These are phyloP conservation scores for Trichoderma polysporum DNA, from an alignment of 2,329 filamentous ascomycete genomes.

Conservation along the genomic window DNA sequence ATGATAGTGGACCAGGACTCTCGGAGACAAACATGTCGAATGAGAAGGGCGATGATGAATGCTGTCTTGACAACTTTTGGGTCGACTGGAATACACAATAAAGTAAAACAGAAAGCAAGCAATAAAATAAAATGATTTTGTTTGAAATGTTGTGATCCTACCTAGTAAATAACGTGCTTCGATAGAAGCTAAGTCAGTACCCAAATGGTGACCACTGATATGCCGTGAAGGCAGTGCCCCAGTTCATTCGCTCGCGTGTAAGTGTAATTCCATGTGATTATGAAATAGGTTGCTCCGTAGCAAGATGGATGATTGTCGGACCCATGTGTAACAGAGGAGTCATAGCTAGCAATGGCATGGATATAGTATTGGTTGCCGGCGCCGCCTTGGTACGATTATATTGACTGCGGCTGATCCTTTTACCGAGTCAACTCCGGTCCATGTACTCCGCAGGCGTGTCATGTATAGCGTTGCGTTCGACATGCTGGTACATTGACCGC, in stretches of 20 bases:
- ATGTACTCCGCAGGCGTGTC: background rate
- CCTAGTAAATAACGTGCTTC: background rate
- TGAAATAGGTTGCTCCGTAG: background rate
- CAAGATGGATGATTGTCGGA: background rate
- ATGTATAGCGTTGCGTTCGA: background rate
- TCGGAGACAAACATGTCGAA: background rate
- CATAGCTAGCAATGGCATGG: background rate
- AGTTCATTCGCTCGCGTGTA: background rate
- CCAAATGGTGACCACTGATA: background rate
- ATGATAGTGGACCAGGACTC: background rate
- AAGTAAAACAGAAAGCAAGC: constrained; percentile 17
- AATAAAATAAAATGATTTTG: constrained; percentile 7
- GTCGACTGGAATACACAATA: background rate
- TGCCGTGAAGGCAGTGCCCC: background rate
- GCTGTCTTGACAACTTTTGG: background rate
- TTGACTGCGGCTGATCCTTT: constrained; percentile 1
- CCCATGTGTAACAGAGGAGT: background rate
- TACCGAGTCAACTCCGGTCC: background rate
- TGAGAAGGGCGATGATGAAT: background rate
- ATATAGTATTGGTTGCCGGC: background rate
- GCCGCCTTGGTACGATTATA: background rate
- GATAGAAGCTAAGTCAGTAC: background rate
- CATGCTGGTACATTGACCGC: background rate
- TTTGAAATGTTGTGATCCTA: background rate
- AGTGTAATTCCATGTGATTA: background rate